phyloP scores from a whole-genome alignment of 2,329 filamentous ascomycete genomes.

The Colletotrichum abscissum region DNA sequence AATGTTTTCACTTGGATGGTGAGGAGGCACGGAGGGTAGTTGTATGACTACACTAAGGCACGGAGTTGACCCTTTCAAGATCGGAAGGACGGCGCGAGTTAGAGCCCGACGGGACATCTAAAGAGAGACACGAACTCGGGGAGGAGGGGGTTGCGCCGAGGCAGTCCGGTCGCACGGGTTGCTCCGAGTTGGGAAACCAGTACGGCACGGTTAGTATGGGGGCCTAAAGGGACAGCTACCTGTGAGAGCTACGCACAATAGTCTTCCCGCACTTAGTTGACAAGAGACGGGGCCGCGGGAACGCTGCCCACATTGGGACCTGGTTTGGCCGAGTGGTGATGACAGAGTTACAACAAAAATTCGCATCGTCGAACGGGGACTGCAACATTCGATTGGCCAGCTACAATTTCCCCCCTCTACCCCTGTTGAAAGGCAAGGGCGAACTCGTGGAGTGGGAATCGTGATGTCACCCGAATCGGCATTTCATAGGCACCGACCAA shows the following conservation, averaged over 20 bases:
- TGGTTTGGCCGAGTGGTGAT: background rate
- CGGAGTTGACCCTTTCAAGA: background rate
- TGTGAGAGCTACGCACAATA: background rate
- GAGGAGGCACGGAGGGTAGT: background rate
- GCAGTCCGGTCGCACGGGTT: background rate
- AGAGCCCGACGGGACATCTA: background rate
- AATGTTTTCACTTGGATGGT: background rate
- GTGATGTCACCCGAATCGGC: slow-evolving; percentile 30
- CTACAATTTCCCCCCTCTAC: background rate
- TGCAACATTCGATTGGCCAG: slow-evolving; percentile 19
- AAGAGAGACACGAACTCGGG: background rate
- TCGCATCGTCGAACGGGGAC: background rate
- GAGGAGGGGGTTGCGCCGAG: background rate
- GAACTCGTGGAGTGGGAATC: slow-evolving; percentile 1
- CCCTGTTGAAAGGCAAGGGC: slow-evolving; percentile 2
- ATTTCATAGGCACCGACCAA: slow-evolving; percentile 6
- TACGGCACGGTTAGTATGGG: background rate
- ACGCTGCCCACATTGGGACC: background rate
- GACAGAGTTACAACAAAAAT: slow-evolving; percentile 3
- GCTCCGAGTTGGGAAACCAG: background rate
- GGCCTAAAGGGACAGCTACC: background rate
- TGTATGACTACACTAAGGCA: background rate
- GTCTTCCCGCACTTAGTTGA: background rate
- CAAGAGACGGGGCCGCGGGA: background rate
- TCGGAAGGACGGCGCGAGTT: background rate